Evolutionary conservation across 495 filamentous ascomycete genomes (phyloP), one percentile per base, ranked within the genome.

Genomic region (Cryomyces antarcticus): DNA sequence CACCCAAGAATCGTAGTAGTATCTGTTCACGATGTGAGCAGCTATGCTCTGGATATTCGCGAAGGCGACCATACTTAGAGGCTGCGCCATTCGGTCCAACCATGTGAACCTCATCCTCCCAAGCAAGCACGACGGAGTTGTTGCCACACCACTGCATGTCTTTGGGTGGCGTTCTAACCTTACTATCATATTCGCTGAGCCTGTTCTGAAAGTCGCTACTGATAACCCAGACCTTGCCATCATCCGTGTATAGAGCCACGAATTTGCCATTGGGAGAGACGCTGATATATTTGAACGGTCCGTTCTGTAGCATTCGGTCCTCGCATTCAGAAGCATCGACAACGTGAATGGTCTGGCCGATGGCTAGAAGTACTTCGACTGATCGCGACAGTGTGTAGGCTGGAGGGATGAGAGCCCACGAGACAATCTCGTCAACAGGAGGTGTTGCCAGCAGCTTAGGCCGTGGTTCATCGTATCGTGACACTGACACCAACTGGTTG

Each of bases 81-180:
- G 82, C 70, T 7, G 78, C 73, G 34, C 82, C 84, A 39, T 76
- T 78, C 0, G 84, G 85, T 1, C 86, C 87, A 43, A 96, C 79
- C 37, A 97, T 69, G 55, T 95, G 89, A n/a, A 96, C 77, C 52
- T 97, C 89, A 60, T 97, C 89, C 51, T 94, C 89, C 89, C 89
- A 97, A 10, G 84, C 85, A 46, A 96, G 73, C 38, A 93, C 76
- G 6, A 95, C 84, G 5, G 85, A 82, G 60, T 95, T 84, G 46
- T 94, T 92, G 11, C 89, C 88, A 59, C 89, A 96, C 89, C 89
- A 97, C 48, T 85, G 76, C 41, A 97, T 69, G 43, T 87, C 78
- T 52, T 83, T 84, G 1, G 89, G 92, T 1, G 75, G 65, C n/a
- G 80, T 88, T 50, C 76, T 82, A 27, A 80, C 82, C 45, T 73